A percentile compares a stretch with the other conserved stretches of the same genome.
Conservation (phyloP, 768 basidiomycete genomes). For the Mycena capillaripes region DNA sequence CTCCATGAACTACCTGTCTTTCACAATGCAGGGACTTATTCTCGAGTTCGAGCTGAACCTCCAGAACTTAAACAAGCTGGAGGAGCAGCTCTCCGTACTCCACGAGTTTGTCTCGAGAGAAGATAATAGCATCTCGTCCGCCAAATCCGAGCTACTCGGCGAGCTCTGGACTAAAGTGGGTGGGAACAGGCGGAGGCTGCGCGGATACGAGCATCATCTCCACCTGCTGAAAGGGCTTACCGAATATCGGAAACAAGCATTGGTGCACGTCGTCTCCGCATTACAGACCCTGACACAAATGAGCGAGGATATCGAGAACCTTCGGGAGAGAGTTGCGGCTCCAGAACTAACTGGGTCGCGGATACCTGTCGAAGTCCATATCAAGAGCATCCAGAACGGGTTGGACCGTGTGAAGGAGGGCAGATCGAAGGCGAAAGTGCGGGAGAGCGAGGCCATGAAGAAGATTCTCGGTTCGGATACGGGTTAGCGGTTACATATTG, state of each 20-base stretch:
- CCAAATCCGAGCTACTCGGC: slow-evolving; percentile 68
- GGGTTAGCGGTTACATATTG: neutral
- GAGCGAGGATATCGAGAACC: slow-evolving; percentile 82
- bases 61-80: slow-evolving; percentile 70
- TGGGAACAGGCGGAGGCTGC: slow-evolving; percentile 65
- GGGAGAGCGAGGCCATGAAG: slow-evolving; percentile 49
- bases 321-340: slow-evolving; percentile 78
- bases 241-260: slow-evolving; percentile 71
- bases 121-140: slow-evolving; percentile 58
- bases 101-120: slow-evolving; percentile 75
- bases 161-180: slow-evolving; percentile 81
- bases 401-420: slow-evolving; percentile 73
- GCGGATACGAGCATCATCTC: slow-evolving; percentile 66
- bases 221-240: slow-evolving; percentile 67
- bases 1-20: slow-evolving; percentile 58
- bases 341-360: slow-evolving; percentile 73
- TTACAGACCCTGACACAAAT: slow-evolving; percentile 72
- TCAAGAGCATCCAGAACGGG: slow-evolving; percentile 77
- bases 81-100: slow-evolving; percentile 68
- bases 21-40: slow-evolving; percentile 73
- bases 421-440: slow-evolving; percentile 62
- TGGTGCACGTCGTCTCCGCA: slow-evolving; percentile 75
- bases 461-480: slow-evolving; percentile 21
- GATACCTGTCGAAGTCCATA: slow-evolving; percentile 81
- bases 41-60: slow-evolving; percentile 76